Evolutionary conservation across 305 asterid genomes (phyloP).

Genomic region (Fraxinus nigra): DNA sequence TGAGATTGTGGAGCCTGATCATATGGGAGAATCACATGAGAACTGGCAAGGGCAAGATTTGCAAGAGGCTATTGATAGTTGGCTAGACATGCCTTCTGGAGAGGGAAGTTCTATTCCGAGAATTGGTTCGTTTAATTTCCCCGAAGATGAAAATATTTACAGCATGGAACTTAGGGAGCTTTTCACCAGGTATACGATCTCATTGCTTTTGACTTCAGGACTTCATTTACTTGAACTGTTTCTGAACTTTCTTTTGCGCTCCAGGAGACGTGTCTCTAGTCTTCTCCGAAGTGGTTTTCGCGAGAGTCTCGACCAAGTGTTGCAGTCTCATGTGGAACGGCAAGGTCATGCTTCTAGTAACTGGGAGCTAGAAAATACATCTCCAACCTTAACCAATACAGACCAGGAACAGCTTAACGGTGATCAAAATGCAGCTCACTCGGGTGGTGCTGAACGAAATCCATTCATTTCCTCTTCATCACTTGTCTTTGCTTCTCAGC

Average conservation of each 20-base stretch:
- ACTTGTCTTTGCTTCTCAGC: constrained; percentile 32
- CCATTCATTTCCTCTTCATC: constrained; percentile 33
- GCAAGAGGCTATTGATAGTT: constrained; percentile 64
- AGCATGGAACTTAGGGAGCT: constrained; percentile 80
- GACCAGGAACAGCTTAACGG: constrained; percentile 41
- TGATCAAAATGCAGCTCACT: constrained; percentile 29
- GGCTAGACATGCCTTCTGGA: constrained; percentile 64
- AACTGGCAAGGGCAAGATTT: constrained; percentile 60
- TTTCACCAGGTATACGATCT: constrained; percentile 61
- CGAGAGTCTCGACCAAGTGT: constrained; percentile 69
- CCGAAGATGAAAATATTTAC: constrained; percentile 59
- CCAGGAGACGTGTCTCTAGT: constrained; percentile 87
- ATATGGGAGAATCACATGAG: constrained; percentile 47
- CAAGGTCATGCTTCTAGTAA: constrained; percentile 59
- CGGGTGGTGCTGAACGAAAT: constrained; percentile 32
- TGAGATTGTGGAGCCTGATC: constrained; percentile 41
- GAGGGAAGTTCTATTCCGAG: constrained; percentile 47
- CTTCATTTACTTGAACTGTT: not conserved
- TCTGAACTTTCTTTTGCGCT: constrained; percentile 13
- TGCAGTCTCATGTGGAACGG: constrained; percentile 75
- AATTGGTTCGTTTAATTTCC: constrained; percentile 37
- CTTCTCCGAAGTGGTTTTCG: constrained; percentile 87
- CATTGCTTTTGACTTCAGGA: not conserved
- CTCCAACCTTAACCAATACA: constrained; percentile 38
- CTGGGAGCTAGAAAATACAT: constrained; percentile 49